Evolutionary conservation across 2,329 filamentous ascomycete genomes (phyloP), one percentile per base, ranked within the genome.

Genomic region (Fusarium algeriense): DNA sequence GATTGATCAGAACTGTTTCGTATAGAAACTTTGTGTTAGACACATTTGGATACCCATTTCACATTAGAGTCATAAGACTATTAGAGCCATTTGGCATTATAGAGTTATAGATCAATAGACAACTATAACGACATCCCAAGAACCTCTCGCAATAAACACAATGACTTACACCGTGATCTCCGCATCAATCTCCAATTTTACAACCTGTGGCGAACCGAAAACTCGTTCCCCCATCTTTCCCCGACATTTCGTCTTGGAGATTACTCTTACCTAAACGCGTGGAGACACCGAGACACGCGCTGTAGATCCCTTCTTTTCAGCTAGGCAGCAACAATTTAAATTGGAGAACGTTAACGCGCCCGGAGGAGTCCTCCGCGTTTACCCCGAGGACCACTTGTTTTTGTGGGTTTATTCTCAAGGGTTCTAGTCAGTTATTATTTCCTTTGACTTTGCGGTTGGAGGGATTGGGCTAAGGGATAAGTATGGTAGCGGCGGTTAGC

Each of bases 61-160:
- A 17, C 48, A 26, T 60, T 19, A 49, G 44, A 12, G 41, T 62
- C 63, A 62, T 17, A 43, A 60, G 60, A 44, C 60, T n/a, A 35
- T 60, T 44, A 20, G 32, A 60, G 54, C 37, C 26, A n/a, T 23
- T 37, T 40, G 45, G 60, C 60, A 53, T 34, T 26, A 62, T 67
- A 63, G 56, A 67, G 48, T 68, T 62, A 63, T 56, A 67, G 48
- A 67, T 44, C 38, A 57, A 68, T 56, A 68, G 56, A 67, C 35
- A 7, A 40, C 32, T 50, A 50, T 49, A 58, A 44, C 23, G 15
- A 26, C 8, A 30, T 30, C 30, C 10, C 10, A 23, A 19, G 13
- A 40, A 20, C 14, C 17, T 20, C 19, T 11, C 23, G 23, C 23
- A 23, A 23, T 23, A 23, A 23, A 23, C 20, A 10, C 9, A 17